Percentiles rank a stretch among this genome's conserved stretches.
Conservation (phyloP, 2,329 filamentous ascomycete genomes). For the Herpotrichia juniperi region DNA sequence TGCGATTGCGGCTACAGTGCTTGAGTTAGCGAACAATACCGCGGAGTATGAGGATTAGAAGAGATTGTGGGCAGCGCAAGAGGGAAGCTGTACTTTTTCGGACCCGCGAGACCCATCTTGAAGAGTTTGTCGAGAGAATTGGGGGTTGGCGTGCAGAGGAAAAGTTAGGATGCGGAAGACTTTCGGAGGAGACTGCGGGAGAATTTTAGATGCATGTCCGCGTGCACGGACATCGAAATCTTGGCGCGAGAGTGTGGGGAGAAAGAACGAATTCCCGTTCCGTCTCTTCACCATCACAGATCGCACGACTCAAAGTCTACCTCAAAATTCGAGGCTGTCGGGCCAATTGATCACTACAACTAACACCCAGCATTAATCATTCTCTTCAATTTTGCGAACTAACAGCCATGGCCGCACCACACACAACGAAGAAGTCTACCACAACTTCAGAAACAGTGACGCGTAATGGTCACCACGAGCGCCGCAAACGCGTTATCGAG, state of each 20-base stretch:
- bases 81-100: constrained; percentile 63
- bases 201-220: constrained; percentile 36
- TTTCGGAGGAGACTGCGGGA: constrained; percentile 3
- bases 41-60: background rate
- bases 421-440: constrained; percentile 16
- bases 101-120: constrained; percentile 71
- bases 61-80: background rate
- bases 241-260: constrained; percentile 34
- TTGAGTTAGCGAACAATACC: constrained; percentile 22
- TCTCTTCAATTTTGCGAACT: constrained; percentile 2
- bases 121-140: constrained; percentile 9
- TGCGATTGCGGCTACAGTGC: constrained; percentile 65
- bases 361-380: constrained; percentile 21
- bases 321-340: background rate
- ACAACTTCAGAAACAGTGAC: constrained; percentile 6
- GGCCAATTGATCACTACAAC: constrained; percentile 11
- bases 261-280: constrained; percentile 5
- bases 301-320: background rate
- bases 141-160: background rate
- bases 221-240: constrained; percentile 32
- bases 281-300: background rate
- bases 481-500: constrained; percentile 6
- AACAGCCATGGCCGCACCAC: constrained; percentile 22
- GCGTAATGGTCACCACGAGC: constrained; percentile 15
- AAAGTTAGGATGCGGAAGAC: background rate